Percentiles rank a stretch among this genome's conserved stretches.
Conservation (phyloP, 352 stramenopile species). For the Globisporangium cylindrosporum region DNA sequence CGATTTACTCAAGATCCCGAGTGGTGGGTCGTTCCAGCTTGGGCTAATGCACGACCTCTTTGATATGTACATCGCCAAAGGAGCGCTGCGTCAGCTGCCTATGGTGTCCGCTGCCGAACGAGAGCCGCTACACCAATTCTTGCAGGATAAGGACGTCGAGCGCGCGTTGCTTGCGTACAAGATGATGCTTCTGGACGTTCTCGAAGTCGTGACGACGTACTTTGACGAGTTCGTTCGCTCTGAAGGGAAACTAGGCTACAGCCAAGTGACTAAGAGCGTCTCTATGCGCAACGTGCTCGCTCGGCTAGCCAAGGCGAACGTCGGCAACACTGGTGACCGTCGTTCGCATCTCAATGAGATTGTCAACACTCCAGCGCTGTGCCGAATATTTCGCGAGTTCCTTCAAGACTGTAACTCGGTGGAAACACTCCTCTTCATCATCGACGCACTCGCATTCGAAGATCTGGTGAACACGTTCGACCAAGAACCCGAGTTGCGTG, state of each 20-base stretch:
- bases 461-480: conserved; percentile 60
- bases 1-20: conserved; percentile 62
- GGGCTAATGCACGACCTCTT: conserved; percentile 61
- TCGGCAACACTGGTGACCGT: conserved; percentile 35
- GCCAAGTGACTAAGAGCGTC: conserved; percentile 29
- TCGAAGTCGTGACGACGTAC: conserved; percentile 48
- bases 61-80: conserved; percentile 48
- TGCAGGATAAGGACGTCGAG: conserved; percentile 43
- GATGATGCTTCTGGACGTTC: conserved; percentile 58
- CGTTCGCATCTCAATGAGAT: conserved; percentile 49
- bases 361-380: conserved; percentile 43
- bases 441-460: conserved; percentile 64
- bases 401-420: conserved; percentile 51
- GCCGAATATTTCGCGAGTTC: conserved; percentile 58
- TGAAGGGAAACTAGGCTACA: conserved; percentile 37
- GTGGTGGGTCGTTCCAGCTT: conserved; percentile 46
- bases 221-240: conserved; percentile 59
- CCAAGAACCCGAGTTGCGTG: conserved; percentile 15
- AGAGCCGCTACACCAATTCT: conserved; percentile 40
- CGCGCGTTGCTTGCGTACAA: conserved; percentile 49
- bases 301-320: conserved; percentile 39
- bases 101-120: conserved; percentile 52
- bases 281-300: conserved; percentile 58
- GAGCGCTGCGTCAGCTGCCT: conserved; percentile 35
- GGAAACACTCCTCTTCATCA: conserved; percentile 64